Evolutionary conservation across 1,139 yeast genomes (phyloP).

Genomic region (Scheffersomyces titani): DNA sequence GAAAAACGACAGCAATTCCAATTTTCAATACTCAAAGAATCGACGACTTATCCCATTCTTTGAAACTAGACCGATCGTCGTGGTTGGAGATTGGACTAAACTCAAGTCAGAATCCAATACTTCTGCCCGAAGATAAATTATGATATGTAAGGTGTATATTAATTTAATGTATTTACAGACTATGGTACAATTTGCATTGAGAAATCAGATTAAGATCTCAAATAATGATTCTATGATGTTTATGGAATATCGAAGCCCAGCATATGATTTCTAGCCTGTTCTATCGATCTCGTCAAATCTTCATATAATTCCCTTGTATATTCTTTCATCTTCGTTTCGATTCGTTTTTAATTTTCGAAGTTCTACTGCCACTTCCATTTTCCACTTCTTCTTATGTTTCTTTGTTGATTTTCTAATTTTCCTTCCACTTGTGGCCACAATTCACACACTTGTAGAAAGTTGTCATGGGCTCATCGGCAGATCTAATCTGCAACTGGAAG

Average conservation of each 20-base stretch:
- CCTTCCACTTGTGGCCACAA: conserved; percentile 97
- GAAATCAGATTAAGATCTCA: background rate
- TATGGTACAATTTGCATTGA: background rate
- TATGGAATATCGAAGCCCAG: background rate
- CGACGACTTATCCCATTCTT: conserved; percentile 6
- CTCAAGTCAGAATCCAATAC: conserved; percentile 3
- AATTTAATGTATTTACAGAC: background rate
- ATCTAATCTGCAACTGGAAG: conserved; percentile 93
- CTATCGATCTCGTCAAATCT: background rate
- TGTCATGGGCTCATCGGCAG: conserved; percentile 94
- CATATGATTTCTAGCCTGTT: background rate
- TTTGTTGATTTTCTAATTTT: conserved; percentile 49
- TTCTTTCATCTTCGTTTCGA: background rate
- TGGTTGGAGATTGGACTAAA: conserved; percentile 20
- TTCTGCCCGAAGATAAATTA: background rate
- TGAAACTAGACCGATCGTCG: conserved; percentile 16
- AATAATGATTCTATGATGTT: background rate
- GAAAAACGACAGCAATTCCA: background rate
- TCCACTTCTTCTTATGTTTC: background rate
- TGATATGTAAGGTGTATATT: background rate
- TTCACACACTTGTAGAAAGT: conserved; percentile 92
- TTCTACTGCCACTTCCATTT: background rate
- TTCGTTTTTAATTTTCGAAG: no score
- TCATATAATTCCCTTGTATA: no score
- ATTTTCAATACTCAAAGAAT: conserved; percentile 6